Evolutionary conservation across 2,329 filamentous ascomycete species (phyloP).

Genomic region (Apiospora hydei): DNA sequence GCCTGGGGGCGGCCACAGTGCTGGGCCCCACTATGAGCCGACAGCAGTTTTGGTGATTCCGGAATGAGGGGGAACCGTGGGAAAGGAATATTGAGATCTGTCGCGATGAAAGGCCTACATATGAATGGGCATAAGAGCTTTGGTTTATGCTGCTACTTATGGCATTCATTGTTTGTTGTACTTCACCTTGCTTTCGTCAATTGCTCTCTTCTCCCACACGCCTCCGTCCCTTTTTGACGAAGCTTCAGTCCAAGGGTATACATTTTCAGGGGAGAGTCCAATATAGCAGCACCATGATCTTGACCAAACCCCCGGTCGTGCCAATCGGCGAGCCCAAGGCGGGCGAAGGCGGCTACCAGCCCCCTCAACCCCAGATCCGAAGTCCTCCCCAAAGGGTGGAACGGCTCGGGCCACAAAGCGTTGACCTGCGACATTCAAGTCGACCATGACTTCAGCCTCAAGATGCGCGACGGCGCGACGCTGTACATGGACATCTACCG

Average conservation of each 20-base stretch:
- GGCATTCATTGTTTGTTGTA: background rate
- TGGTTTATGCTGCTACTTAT: background rate
- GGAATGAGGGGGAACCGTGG: slow-evolving; percentile 13
- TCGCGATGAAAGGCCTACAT: background rate
- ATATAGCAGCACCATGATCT: slow-evolving; percentile 14
- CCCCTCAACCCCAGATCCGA: slow-evolving; percentile 26
- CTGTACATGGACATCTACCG: slow-evolving; percentile 36
- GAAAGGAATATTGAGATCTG: background rate
- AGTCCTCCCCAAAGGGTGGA: slow-evolving; percentile 26
- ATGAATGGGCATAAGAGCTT: background rate
- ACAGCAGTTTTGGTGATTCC: background rate
- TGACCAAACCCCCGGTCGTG: slow-evolving; percentile 24
- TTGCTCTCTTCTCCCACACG: no score
- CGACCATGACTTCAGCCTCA: slow-evolving; percentile 32
- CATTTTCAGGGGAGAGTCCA: background rate
- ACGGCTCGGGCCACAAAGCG: slow-evolving; percentile 23
- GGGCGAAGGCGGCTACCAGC: slow-evolving; percentile 26
- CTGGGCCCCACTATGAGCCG: slow-evolving; percentile 8
- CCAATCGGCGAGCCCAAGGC: slow-evolving; percentile 24
- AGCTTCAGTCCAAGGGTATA: background rate
- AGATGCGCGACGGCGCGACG: slow-evolving; percentile 34
- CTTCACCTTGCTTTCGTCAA: background rate
- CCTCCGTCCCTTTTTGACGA: rapidly evolving
- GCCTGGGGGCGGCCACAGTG: background rate
- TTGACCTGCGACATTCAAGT: slow-evolving; percentile 25